Evolutionary conservation across 495 filamentous ascomycete genomes (phyloP).

Genomic region (Penicillium bovifimosum): DNA sequence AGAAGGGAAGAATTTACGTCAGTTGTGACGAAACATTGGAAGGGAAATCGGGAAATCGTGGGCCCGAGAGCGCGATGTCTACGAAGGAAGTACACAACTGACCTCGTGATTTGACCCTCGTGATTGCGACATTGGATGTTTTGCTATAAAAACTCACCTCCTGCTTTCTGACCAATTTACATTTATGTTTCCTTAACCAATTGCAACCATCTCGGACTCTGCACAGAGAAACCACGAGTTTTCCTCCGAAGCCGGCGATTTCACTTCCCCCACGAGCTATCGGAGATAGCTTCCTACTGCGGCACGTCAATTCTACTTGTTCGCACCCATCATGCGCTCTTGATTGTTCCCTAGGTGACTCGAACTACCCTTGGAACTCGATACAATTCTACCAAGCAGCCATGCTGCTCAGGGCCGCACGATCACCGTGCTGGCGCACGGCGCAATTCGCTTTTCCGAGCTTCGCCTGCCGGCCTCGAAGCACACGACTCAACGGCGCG

Average conservation of each 20-base stretch:
- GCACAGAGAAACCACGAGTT: conserved; percentile 6
- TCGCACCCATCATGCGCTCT: conserved; percentile 26
- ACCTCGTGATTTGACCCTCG: conserved; percentile 16
- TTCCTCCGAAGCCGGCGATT: conserved; percentile 41
- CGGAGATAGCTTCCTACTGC: conserved; percentile 10
- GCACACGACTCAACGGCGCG: conserved; percentile 19
- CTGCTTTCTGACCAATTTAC: not conserved
- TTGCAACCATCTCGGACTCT: not conserved
- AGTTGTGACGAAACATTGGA: conserved; percentile 14
- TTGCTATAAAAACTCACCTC: not conserved
- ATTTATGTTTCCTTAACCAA: no score
- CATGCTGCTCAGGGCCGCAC: conserved; percentile 44
- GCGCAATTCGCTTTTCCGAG: conserved; percentile 27
- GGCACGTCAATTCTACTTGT: conserved; percentile 10
- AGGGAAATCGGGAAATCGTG: conserved; percentile 25
- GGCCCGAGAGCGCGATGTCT: conserved; percentile 18
- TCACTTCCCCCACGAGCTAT: conserved; percentile 21
- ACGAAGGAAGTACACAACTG: conserved; percentile 12
- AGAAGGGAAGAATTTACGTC: conserved; percentile 28
- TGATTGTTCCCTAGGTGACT: conserved; percentile 10
- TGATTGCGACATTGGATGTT: conserved; percentile 17
- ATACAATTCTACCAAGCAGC: conserved; percentile 8
- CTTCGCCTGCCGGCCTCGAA: conserved; percentile 26
- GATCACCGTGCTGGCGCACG: conserved; percentile 38
- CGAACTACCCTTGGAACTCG: not conserved